phyloP scores from a whole-genome alignment of 805 yeast genomes.

The Candida ovalis region DNA sequence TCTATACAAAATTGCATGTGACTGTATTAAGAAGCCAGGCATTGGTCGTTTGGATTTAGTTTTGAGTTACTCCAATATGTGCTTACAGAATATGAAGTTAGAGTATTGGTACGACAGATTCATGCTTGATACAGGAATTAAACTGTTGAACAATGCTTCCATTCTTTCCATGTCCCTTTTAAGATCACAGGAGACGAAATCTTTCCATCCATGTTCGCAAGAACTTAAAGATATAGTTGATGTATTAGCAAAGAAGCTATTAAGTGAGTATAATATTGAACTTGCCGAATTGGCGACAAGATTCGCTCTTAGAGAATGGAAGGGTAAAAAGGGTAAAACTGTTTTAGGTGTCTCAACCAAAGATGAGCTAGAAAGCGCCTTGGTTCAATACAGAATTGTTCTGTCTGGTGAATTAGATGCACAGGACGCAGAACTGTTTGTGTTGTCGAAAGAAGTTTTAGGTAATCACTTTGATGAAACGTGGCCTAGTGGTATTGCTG shows the following conservation, averaged over 20 bases:
- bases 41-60: constrained; percentile 71
- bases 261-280: constrained; percentile 44
- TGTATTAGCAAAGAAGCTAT: constrained; percentile 39
- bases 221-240: constrained; percentile 52
- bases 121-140: constrained; percentile 49
- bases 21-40: constrained; percentile 31
- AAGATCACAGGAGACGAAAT: constrained; percentile 59
- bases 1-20: constrained; percentile 48
- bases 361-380: constrained; percentile 61
- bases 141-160: constrained; percentile 71
- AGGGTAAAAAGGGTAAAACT: constrained; percentile 47
- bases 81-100: constrained; percentile 67
- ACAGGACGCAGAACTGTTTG: constrained; percentile 42
- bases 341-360: constrained; percentile 75
- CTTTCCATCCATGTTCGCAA: constrained; percentile 76
- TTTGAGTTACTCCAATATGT: constrained; percentile 76
- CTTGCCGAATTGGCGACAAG: constrained; percentile 80
- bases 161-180: constrained; percentile 85
- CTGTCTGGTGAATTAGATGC: constrained; percentile 32
- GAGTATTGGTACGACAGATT: constrained; percentile 47
- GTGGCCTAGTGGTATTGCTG: constrained; percentile 47
- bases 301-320: constrained; percentile 66
- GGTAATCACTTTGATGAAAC: constrained; percentile 59
- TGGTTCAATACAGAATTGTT: constrained; percentile 52
- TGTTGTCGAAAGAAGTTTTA: constrained; percentile 39